phyloP scores from a whole-genome alignment of 306 rosid genomes.

The Acacia acuminata region DNA sequence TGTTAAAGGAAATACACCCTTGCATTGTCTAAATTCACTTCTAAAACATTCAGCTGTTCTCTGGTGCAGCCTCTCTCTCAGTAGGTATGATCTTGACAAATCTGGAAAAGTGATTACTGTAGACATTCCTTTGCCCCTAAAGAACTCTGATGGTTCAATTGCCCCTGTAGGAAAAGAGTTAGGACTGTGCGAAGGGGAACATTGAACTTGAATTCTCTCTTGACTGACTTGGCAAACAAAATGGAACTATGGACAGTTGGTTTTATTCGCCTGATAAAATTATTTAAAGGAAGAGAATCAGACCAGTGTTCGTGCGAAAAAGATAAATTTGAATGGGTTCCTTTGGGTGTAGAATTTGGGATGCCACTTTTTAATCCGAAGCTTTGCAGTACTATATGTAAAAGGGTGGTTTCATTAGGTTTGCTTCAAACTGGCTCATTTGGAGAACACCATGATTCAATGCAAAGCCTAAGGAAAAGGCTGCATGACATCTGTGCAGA shows the following conservation, averaged over 20 bases:
- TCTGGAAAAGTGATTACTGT: slow-evolving; percentile 67
- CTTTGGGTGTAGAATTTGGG: slow-evolving; percentile 88
- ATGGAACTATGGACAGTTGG: slow-evolving; percentile 81
- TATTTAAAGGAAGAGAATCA: slow-evolving; percentile 59
- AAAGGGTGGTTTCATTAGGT: slow-evolving; percentile 75
- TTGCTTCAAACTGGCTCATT: slow-evolving; percentile 77
- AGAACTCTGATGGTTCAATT: slow-evolving; percentile 71
- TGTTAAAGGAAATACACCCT: slow-evolving; percentile 81
- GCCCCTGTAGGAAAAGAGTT: too few species aligned
- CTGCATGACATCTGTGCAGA: slow-evolving; percentile 77
- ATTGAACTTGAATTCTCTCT: slow-evolving; percentile 52
- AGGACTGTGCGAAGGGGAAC: too few species aligned
- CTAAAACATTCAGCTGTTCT: slow-evolving; percentile 81
- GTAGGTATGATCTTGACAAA: slow-evolving; percentile 68
- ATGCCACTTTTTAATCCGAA: slow-evolving; percentile 91
- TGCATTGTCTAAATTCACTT: slow-evolving; percentile 88
- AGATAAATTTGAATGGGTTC: slow-evolving; percentile 87
- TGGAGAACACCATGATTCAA: slow-evolving; percentile 70
- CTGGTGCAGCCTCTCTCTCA: slow-evolving; percentile 77
- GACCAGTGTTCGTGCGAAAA: slow-evolving; percentile 39
- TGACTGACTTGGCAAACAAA: slow-evolving; percentile 62
- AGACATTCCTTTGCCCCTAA: slow-evolving; percentile 90
- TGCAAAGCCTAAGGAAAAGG: slow-evolving; percentile 79
- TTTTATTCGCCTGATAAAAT: slow-evolving; percentile 75
- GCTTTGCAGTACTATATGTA: slow-evolving; percentile 69